Evolutionary conservation across 2,329 filamentous ascomycete genomes (phyloP), one percentile per base, ranked within the genome.

Genomic region (Fusarium tjaetaba): DNA sequence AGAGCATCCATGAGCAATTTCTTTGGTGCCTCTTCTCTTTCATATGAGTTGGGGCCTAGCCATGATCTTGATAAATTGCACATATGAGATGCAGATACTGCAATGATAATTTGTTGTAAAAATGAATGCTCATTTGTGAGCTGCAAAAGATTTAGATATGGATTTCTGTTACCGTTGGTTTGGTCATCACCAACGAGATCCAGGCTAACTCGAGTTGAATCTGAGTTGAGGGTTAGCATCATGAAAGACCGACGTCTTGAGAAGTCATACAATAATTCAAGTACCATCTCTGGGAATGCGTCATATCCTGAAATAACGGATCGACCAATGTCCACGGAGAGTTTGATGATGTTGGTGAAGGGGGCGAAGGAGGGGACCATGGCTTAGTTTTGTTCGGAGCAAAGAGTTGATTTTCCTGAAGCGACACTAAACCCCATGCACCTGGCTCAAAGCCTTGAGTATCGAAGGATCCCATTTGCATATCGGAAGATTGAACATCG

Each of bases 231-330:
- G 45, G 39, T 77, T 32, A 76, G 65, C 55, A 58, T 57, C 18
- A 30, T 60, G 41, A 45, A 48, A 51, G 45, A 59, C 32, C 11
- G 13, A n/a, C 15, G 34, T 61, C 26, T 48, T 18, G 20, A 39
- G 38, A 28, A 49, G 18, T 39, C 26, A 57, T 79, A 84, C 83
- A 84, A 56, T 84, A 84, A 22, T 80, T 80, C 20, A 84, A 76
- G 61, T 84, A 84, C 67, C 81, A 79, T 26, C 83, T 79, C 67
- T 83, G 78, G 30, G 80, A n/a, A 86, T 83, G 24, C 85, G 86
- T n/a, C 84, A 90, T 69, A 81, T 89, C 81, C 87, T 92, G 82
- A 51, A 80, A 84, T 11, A 84, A 61, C 36, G 83, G 84, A 67
- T 85, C 84, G 38, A 83, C 79, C 39, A 87, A 77, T 18, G 77